Evolutionary conservation across 768 basidiomycete species (phyloP), one percentile per base, ranked within the genome.

Genomic region (Pulveroboletus sp.): DNA sequence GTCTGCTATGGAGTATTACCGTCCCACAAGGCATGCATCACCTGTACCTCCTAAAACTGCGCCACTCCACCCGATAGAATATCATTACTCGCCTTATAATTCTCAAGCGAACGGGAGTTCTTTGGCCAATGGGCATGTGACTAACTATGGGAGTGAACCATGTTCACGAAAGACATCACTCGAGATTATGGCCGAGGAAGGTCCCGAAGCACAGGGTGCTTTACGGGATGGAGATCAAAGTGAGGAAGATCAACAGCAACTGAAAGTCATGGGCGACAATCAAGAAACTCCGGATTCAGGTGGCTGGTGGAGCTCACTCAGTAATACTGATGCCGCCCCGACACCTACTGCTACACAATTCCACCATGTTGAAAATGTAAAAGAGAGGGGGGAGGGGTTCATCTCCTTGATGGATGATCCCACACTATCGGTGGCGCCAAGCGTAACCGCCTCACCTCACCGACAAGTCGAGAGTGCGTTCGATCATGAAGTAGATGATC

Each of bases 341-440:
- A 92, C 90, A 9, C 89, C 91, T 9, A 88, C 85, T 10, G 80
- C 81, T 5, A 58, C 86, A 14, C 76, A 77, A 1, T 92, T 93
- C 68, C 70, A 79, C 58, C 74, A 70, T 32, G 73, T 81, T 4
- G 77, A 81, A 26, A 72, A 76, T 32, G 62, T 70, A 27, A 64
- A 66, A 9, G 62, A 72, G 37, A 57, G 72, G 1, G 67, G 76
- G 8, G 79, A 81, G 17, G 85, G 83, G 6, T 91, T 94, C 58
- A 79, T 93, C 38, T 92, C 90, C 7, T 72, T 89, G 21, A 93
- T 93, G 90, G 87, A 89, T 57, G 73, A 70, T 26, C 67, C 76
- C 32, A 64, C 76, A 9, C 75, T 78, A 31, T 69, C 77, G 4
- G 65, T 75, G 37, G 64, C 69, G 15, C 68, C 59, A 14, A 66